phyloP scores from a whole-genome alignment of 1,284 basidiomycete genomes.

The Hymenochaete sp. region DNA sequence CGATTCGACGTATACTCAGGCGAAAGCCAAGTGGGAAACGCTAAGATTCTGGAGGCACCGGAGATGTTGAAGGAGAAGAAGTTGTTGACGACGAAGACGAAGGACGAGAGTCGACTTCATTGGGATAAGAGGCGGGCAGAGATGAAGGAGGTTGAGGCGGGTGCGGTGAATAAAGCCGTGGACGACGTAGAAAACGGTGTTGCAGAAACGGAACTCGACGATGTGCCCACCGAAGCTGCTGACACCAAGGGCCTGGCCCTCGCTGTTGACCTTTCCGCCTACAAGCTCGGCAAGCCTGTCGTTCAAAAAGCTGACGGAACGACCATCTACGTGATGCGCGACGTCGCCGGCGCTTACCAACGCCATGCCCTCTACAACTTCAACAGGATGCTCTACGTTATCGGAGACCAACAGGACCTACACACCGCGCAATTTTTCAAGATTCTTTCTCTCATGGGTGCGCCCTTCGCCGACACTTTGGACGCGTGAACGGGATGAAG shows the following conservation, averaged over 20 bases:
- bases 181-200: constrained; percentile 51
- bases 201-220: constrained; percentile 61
- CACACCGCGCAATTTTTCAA: constrained; percentile 95
- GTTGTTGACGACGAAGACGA: constrained; percentile 15
- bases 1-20: constrained; percentile 92
- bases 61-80: constrained; percentile 44
- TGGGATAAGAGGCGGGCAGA: constrained; percentile 33
- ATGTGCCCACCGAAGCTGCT: too few relatives aligned
- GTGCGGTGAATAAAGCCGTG: constrained; percentile 4
- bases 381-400: constrained; percentile 98
- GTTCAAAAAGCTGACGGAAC: constrained; percentile 93
- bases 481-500: constrained; percentile 91
- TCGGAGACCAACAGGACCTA: constrained; percentile 90
- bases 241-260: constrained; percentile 12
- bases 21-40: constrained; percentile 81
- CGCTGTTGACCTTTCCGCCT: constrained; percentile 69
- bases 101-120: constrained; percentile 15
- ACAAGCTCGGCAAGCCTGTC: constrained; percentile 87
- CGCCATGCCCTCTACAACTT: constrained; percentile 90
- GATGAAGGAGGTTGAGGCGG: constrained; percentile 28
- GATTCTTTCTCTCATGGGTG: constrained; percentile 84
- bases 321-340: constrained; percentile 96
- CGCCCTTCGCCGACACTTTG: constrained; percentile 79
- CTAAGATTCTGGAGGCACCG: constrained; percentile 69
- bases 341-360: constrained; percentile 91